Evolutionary conservation across 805 yeast genomes (phyloP), one percentile per base, ranked within the genome.

Genomic region (Kodamaea hsintzibuensis): DNA sequence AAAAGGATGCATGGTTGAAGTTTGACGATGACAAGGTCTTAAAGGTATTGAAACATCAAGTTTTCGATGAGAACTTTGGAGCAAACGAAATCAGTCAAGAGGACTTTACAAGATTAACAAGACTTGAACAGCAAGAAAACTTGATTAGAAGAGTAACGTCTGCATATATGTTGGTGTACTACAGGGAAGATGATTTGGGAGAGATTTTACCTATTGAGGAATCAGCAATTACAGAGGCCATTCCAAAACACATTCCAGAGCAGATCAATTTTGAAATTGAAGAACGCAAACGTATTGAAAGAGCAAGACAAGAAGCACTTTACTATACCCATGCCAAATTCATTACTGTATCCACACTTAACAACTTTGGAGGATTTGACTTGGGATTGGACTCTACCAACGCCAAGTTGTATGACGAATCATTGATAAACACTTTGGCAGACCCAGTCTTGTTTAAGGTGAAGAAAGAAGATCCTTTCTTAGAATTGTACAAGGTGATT

Each of bases 11-110:
- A 8, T 95, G 99, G 99, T 86, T 82, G 67, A 80, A 93, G 64
- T 95, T 93, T 74, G 99, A 95, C 68, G 99, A 95, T 70, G 99
- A 95, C 64, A 82, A 86, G 56, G 99, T 95, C 30, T 89, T 96
- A 81, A 82, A 84, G 61, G 98, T 89, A 1, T 89, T 96, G 0
- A 79, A 83, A 38, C 80, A 79, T 52, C 96, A 93, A 62, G 99
- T 91, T 0, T 88, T 92, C 63, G 92, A 91, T 38, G 96, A 90
- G 52, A 95, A 93, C 67, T 95, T 84, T 72, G 99, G 99, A 3
- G 89, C 90, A 16, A 85, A 85, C 52, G 81, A 80, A 54, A 59
- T 84, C 16, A 63, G 82, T 1, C 80, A 77, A 18, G 76, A 73
- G 10, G 78, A 80, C 44, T 67, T 84, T 17, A 73, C 79, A 42